phyloP scores from a whole-genome alignment of 1,284 basidiomycete species.

The Fomitiporia mediterranea region DNA sequence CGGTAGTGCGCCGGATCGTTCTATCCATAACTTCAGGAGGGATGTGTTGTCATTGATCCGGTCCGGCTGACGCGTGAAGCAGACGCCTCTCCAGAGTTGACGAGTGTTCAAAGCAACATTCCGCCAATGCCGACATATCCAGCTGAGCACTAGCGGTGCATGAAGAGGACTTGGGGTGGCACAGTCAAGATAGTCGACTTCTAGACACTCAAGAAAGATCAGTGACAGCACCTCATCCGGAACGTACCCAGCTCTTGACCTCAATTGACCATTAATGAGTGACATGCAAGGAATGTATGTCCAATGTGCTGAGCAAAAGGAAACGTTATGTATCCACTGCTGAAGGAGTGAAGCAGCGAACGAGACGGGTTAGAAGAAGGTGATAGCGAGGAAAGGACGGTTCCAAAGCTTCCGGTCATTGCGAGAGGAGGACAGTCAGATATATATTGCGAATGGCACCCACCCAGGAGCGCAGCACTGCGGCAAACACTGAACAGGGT shows the following conservation, averaged over 20 bases:
- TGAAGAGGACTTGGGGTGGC: neutral
- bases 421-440: neutral
- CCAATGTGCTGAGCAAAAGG: neutral
- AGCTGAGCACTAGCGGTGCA: slow-evolving; percentile 3
- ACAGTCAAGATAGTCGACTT: neutral
- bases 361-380: neutral
- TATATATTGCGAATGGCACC: neutral
- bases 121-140: slow-evolving; percentile 14
- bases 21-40: slow-evolving; percentile 8
- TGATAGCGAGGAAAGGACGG: neutral
- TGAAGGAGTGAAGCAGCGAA: neutral
- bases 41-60: neutral
- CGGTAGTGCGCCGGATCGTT: slow-evolving; percentile 2
- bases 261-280: slow-evolving; percentile 5
- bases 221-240: slow-evolving; percentile 12
- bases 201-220: slow-evolving; percentile 12
- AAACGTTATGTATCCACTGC: neutral
- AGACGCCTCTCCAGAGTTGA: slow-evolving; percentile 7
- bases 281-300: neutral
- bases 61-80: neutral
- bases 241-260: neutral
- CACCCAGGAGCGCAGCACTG: neutral
- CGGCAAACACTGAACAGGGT: neutral
- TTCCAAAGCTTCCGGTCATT: neutral
- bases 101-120: slow-evolving; percentile 6